Base-by-base conservation (phyloP, 805 yeast species). In the Clavispora phyllophila region DNA sequence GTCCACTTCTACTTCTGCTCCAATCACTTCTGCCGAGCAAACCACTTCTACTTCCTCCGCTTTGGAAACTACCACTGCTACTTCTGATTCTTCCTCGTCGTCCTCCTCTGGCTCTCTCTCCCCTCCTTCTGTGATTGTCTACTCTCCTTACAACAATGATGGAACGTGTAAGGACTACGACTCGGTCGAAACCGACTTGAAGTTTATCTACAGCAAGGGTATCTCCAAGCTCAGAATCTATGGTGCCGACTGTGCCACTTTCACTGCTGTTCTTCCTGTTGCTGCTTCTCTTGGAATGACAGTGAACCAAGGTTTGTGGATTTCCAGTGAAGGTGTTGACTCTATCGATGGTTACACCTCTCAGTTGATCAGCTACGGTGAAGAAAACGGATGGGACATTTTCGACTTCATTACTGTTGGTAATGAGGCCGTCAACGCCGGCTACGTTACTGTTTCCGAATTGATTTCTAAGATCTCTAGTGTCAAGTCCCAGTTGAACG, bases 291-390 rank as follows among this genome's bases (percentile, higher is more conserved):
- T 84, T 41, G 96, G 95, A 4, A 61, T 90, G 40, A 78, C 67
- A 29, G 78, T 89, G 45, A 84, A 86, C 62, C 96, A 87, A 71
- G 96, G 97, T 38, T 75, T 90, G 63, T 90, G 93, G 90, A 81
- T 90, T 49, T 61, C 73, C 36, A 46, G 65, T 15, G 69, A 61
- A 22, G 96, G 95, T 53, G 81, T 75, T 29, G 79, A 79, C 55
- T 81, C 91, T 8, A 77, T 87, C 47, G 89, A 86, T 60, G 65
- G 53, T 39, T 70, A 78, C 36, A 80, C 87, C 38, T 41, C 59
- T 17, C 78, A 66, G 24, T 54, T 89, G 38, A 74, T 88, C 42
- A 27, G 41, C 19, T 72, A 72, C 54, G 75, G 71, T 37, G 34
- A 58, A 22, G 77, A 75, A 28, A 70, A 73, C 54, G 68, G 74